phyloP scores from a whole-genome alignment of 2,329 filamentous ascomycete genomes.

The Cucurbitaria berberidis region DNA sequence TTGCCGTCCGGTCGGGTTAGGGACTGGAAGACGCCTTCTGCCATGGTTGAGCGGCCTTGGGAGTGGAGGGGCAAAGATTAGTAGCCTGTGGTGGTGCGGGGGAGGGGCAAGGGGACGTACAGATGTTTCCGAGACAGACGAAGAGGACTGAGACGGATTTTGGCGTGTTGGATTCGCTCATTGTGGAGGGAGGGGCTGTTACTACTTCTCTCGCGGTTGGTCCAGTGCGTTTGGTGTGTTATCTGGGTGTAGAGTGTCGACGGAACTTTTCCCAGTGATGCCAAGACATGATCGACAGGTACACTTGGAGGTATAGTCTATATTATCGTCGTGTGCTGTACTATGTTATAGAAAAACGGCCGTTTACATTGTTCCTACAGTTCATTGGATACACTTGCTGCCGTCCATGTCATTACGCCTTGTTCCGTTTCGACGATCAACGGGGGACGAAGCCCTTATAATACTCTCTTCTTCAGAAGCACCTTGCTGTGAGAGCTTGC shows the following conservation, averaged over 20 bases:
- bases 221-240: not conserved
- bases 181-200: not conserved
- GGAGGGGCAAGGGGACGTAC: slow-evolving; percentile 51
- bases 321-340: too few species aligned
- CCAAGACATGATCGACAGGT: not conserved
- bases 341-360: not conserved
- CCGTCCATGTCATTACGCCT: not conserved
- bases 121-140: slow-evolving; percentile 96
- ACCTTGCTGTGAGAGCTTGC: not conserved
- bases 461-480: too few species aligned
- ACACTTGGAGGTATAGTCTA: not conserved
- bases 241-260: not conserved
- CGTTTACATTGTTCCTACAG: not conserved
- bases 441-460: too few species aligned
- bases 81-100: not conserved
- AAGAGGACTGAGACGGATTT: slow-evolving; percentile 76
- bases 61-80: too few species aligned
- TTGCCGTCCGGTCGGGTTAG: slow-evolving; percentile 64
- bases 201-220: not conserved
- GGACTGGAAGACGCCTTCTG: slow-evolving; percentile 87
- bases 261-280: not conserved
- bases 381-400: not conserved
- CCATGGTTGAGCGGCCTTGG: slow-evolving; percentile 87
- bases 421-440: not conserved
- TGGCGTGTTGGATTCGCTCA: slow-evolving; percentile 18